Evolutionary conservation across 2,329 filamentous ascomycete species (phyloP), one percentile per base, ranked within the genome.

Genomic region (Aspergillus carbonarius): DNA sequence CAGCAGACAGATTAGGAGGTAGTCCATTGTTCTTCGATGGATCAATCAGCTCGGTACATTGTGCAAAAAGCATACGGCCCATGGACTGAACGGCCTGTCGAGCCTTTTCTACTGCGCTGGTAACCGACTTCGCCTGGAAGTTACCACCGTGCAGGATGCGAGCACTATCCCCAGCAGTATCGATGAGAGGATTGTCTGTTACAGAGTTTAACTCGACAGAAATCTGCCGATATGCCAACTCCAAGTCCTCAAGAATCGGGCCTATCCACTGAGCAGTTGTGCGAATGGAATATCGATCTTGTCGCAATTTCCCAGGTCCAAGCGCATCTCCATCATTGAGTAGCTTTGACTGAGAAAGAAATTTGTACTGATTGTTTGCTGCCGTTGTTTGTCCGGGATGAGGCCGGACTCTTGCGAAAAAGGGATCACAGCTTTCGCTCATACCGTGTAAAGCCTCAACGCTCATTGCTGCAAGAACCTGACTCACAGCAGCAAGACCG

Each of bases 261-360:
- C 85, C 86, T 27, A 90, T 78, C 87, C 88, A 90, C 72, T 90
- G 88, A 0, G 85, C 78, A 0, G 85, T 80, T 0, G 83, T 89
- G 6, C 88, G 81, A 3, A 87, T 75, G 0, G 86, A 79, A 64
- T 89, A 90, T 3, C 87, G 79, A 68, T 89, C 87, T 67, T 89
- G 85, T 13, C 48, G 18, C 13, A 57, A 30, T 8, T 13, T 48
- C 10, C 34, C 39, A 4, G 27, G 44, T 12, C 25, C n/a, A 5
- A 48, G 6, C 10, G 0, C 32, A 9, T 39, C 40, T 0, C 30
- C 47, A 10, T 52, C 48, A 13, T 52, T 52, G 27, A 12, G 20
- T 5, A 85, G 74, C 10, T 70, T 63, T 0, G 83, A 85, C 3
- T 74, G 77, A 2, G 54, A 58, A 3, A 87, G 72, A 59, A 85